Evolutionary conservation across 495 filamentous ascomycete genomes (phyloP).

Genomic region (Penicillium waksmanii): DNA sequence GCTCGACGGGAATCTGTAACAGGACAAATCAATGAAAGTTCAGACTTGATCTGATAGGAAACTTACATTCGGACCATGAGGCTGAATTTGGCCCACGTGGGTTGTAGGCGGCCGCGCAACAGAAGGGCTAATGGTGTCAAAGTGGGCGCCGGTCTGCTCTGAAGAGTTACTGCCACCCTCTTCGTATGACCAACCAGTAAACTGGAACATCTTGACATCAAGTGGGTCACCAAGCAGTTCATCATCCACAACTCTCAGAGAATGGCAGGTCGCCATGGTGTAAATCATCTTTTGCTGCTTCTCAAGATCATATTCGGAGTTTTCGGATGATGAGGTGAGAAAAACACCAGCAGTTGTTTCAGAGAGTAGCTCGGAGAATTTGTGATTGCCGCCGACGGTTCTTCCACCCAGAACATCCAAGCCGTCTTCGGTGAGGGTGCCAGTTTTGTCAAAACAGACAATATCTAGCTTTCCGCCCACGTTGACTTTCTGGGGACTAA

Average conservation of each 20-base stretch:
- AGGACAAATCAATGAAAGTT: background rate
- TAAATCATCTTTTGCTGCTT: conserved; percentile 74
- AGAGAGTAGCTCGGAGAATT: conserved; percentile 65
- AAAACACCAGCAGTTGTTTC: conserved; percentile 56
- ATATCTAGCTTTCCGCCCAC: conserved; percentile 95
- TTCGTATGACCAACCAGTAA: conserved; percentile 90
- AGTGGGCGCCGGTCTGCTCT: conserved; percentile 63
- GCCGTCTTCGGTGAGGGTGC: conserved; percentile 95
- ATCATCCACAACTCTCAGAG: conserved; percentile 80
- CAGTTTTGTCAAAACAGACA: conserved; percentile 98
- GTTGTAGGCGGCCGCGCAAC: conserved; percentile 72
- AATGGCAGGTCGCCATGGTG: conserved; percentile 98
- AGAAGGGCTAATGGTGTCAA: conserved; percentile 69
- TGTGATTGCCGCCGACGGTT: conserved; percentile 66
- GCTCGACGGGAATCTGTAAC: conserved; percentile 60
- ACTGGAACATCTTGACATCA: conserved; percentile 99
- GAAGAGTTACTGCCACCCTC: conserved; percentile 64
- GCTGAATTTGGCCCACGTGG: conserved; percentile 9
- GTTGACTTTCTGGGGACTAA: conserved; percentile 94
- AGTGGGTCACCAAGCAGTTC: conserved; percentile 93
- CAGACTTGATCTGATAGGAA: background rate
- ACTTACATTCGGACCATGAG: conserved; percentile 35
- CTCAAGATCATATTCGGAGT: conserved; percentile 61
- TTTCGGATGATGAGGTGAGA: conserved; percentile 46
- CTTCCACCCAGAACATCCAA: conserved; percentile 91